phyloP scores from a whole-genome alignment of 306 rosid species.

The Trichosanthes truncata region DNA sequence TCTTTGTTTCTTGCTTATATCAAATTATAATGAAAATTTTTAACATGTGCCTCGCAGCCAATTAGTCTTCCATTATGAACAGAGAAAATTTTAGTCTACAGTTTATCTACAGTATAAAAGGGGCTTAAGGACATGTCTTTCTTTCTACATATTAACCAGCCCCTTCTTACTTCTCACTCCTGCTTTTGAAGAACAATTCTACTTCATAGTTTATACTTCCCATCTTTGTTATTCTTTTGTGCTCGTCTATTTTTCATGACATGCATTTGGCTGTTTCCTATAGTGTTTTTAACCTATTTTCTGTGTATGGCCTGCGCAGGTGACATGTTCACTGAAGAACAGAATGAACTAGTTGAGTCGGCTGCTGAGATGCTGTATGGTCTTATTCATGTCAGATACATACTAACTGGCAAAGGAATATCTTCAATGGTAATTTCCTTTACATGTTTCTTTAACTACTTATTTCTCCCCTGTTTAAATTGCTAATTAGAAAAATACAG shows the following conservation, averaged over 20 bases:
- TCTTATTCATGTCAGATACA: conserved; percentile 86
- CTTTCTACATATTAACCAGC: neutral
- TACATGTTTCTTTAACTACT: neutral
- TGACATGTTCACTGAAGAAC: conserved; percentile 95
- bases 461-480: neutral
- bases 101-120: neutral
- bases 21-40: too few species aligned
- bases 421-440: conserved; percentile 68
- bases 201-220: neutral
- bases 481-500: conserved; percentile 25
- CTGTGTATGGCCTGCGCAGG: conserved; percentile 30
- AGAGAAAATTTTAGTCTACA: neutral
- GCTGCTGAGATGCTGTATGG: conserved; percentile 99
- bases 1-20: neutral
- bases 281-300: neutral
- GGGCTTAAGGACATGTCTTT: neutral
- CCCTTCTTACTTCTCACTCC: neutral
- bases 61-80: neutral
- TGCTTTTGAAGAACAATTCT: neutral
- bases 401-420: conserved; percentile 91
- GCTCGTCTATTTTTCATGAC: neutral
- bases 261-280: neutral
- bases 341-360: conserved; percentile 90
- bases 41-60: neutral
- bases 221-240: neutral